Base-by-base conservation (phyloP, 2,329 filamentous ascomycete genomes). In the Colletotrichum sp. region DNA sequence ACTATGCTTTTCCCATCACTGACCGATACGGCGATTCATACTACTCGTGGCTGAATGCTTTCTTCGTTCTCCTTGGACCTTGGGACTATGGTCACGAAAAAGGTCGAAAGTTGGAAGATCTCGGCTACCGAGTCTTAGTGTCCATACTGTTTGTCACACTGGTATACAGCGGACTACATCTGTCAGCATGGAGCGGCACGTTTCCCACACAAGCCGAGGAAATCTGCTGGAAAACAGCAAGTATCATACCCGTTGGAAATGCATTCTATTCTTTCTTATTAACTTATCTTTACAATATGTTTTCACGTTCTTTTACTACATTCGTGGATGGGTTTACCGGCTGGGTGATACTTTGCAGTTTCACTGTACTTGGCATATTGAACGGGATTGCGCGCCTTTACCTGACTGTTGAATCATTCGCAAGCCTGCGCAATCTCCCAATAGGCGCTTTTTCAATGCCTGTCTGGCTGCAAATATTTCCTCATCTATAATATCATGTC, bases 1-100 rank as follows among this genome's bases (percentile, higher is more conserved):
- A 47, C 43, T 47, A 1, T 47, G 38, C 18, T 0, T 0, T 43
- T 0, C 2, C 2, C 5, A 43, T 43, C 11, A 0, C 0, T 1
- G 8, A 11, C 8, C 36, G 36, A n/a, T 18, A 38, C 34, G 0
- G 0, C 6, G 2, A 16, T 3, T 24, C 21, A 55, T 0, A 9
- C 12, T 0, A 9, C 12, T 16, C 2, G 27, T 15, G 54, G 54
- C 2, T 8, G 0, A 4, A 16, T 27, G 12, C 18, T 27, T 1
- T 7, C 0, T 0, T 8, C 0, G 12, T 16, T 57, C 4, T n/a
- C 1, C 18, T 38, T 9, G 36, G 36, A 18, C 36, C 36, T 5
- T 38, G 36, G 36, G 5, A 5, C 36, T 18, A 38, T 18, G 1
- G 0, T 5, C 1, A 16, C 7, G 4, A 16, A 8, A 5, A 5